Conservation (phyloP, 163 green algal species). For the Coccomyxa subellipsoidea region DNA sequence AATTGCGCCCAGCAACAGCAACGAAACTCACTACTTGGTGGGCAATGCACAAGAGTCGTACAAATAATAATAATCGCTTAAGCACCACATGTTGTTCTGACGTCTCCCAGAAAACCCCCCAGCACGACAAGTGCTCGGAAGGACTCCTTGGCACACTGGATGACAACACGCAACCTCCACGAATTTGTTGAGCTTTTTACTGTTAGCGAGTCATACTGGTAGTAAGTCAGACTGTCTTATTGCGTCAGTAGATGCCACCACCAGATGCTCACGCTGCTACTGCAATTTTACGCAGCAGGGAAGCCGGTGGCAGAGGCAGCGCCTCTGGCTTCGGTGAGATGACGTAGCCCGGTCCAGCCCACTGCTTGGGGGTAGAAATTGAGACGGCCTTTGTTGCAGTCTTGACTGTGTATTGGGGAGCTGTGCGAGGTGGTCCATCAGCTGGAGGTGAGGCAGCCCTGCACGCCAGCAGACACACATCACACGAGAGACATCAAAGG, state of each 20-base stretch:
- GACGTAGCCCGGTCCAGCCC: background rate
- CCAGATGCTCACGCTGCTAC: too few species aligned
- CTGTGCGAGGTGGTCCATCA: background rate
- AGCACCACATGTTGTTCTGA: too few species aligned
- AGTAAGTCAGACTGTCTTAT: too few species aligned
- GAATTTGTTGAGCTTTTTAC: too few species aligned
- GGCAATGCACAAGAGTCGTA: background rate
- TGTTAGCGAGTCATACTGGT: too few species aligned
- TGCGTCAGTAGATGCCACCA: too few species aligned
- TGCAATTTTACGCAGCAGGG: background rate
- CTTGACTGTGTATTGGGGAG: background rate
- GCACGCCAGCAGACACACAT: background rate
- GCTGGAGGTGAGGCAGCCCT: background rate
- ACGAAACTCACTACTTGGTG: background rate
- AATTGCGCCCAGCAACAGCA: background rate
- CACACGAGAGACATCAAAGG: background rate
- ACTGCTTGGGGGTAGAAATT: background rate
- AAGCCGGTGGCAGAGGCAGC: background rate
- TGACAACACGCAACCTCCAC: too few species aligned
- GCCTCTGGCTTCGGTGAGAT: background rate
- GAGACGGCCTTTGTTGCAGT: background rate
- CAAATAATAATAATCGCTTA: background rate
- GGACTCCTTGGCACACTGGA: too few species aligned
- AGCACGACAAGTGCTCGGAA: background rate
- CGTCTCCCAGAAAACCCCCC: background rate